Base-by-base conservation (phyloP, 495 filamentous ascomycete genomes). In the Chaetomium fimeti region DNA sequence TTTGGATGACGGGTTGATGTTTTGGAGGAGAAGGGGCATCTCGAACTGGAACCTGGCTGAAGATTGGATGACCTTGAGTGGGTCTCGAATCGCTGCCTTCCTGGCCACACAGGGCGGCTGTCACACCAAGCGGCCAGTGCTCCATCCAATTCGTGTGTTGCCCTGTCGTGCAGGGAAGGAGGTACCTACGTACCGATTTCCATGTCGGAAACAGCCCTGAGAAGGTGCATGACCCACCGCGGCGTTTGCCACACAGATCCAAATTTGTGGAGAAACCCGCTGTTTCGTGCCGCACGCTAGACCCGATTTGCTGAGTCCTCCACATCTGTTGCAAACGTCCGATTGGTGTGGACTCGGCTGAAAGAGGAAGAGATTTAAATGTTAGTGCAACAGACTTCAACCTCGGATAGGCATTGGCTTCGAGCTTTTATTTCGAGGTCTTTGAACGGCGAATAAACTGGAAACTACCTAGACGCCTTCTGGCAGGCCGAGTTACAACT, bases 81-180 rank as follows among this genome's bases (percentile, higher is more conserved):
- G 70, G 70, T 72, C 73, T 75, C 69, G 69, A 75, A 75, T 67
- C 70, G 63, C 65, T 64, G 42, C 57, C 57, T 13, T 24, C 63
- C 32, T 8, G 63, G n/a, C 53, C 42, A 58, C 47, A 43, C 40
- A 43, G 11, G 28, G 38, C 18, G 38, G 7, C n/a, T 47, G 43
- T 47, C 43, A 47, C 43, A 47, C 43, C n/a, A 18, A 20, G 45
- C 53, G 28, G 8, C 20, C 27, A 36, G 1, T 11, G 49, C 5
- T 8, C 53, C 51, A 11, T 38, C n/a, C 49, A 13, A 13, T 29
- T 25, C 49, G 27, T 28, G 20, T 9, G 5, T 9, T 27, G 2
- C 11, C 8, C 1, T 47, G 45, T 49, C 5, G 27, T 49, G 45
- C 45, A 49, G 45, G 49, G 20, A 48, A 20, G 20, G 8, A 2